These are phyloP conservation scores for Nepenthes gracilis DNA, from an alignment of 148 eudicot species.

Conservation along the genomic window DNA sequence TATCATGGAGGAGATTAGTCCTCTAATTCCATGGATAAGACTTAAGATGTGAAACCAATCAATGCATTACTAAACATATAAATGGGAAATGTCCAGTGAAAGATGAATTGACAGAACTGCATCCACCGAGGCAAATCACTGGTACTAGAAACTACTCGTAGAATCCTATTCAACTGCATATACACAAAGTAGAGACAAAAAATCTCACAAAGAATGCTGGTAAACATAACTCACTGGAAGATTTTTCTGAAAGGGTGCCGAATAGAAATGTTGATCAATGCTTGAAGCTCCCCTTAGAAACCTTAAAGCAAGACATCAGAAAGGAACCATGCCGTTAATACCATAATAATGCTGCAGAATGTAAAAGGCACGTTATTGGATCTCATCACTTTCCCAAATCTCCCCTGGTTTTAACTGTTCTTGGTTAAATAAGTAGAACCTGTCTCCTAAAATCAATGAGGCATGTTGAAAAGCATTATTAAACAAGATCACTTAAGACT, in stretches of 20 bases:
- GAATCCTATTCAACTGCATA: background rate
- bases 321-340: background rate
- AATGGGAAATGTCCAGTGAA: no score
- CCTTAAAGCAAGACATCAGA: slow-evolving; percentile 23
- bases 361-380: background rate
- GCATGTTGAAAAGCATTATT: no score
- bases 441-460: no score
- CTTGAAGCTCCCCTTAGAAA: slow-evolving; percentile 91
- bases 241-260: slow-evolving; percentile 66
- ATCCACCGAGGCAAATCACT: no score
- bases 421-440: no score
- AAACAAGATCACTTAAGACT: no score
- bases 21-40: no score
- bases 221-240: slow-evolving; percentile 50
- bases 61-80: no score
- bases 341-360: background rate
- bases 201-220: background rate
- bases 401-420: background rate
- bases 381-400: background rate
- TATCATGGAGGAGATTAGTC: background rate
- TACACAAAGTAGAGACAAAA: background rate
- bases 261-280: slow-evolving; percentile 81
- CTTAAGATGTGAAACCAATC: no score
- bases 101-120: no score
- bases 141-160: no score